These are phyloP conservation scores for Picocystis sp. DNA, from an alignment of 163 green algal species.

Conservation along the genomic window DNA sequence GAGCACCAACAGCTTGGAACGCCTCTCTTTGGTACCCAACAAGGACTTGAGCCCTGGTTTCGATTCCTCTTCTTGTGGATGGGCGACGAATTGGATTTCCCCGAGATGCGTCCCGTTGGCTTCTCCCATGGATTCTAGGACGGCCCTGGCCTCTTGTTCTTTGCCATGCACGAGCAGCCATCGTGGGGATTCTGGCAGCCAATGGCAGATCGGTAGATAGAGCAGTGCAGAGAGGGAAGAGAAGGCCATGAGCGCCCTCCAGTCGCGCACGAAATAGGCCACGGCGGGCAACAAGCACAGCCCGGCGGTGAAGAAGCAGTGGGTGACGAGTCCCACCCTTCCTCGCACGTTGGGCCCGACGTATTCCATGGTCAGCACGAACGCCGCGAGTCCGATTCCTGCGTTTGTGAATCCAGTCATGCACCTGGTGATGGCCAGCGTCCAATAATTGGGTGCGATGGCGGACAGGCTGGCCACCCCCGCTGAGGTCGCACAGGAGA, in stretches of 20 bases:
- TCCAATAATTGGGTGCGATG: too few species aligned
- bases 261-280: slow-evolving; percentile 2
- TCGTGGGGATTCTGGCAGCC: slow-evolving; percentile 24
- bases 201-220: neutral
- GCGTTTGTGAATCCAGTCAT: slow-evolving; percentile 10
- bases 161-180: slow-evolving; percentile 30
- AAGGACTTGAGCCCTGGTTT: neutral
- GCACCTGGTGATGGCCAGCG: too few species aligned
- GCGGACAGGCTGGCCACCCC: too few species aligned
- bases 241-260: slow-evolving; percentile 1
- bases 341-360: slow-evolving; percentile 22
- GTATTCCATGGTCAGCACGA: slow-evolving; percentile 24
- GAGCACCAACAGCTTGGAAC: slow-evolving; percentile 7
- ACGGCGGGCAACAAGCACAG: neutral
- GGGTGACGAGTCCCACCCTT: neutral
- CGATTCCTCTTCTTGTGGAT: slow-evolving; percentile 2
- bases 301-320: slow-evolving; percentile 4
- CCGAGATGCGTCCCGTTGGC: slow-evolving; percentile 20
- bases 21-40: slow-evolving; percentile 1
- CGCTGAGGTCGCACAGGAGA: neutral
- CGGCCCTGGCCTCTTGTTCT: slow-evolving; percentile 34
- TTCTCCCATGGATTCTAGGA: slow-evolving; percentile 24
- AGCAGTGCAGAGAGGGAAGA: slow-evolving; percentile 8
- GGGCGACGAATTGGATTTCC: too few species aligned
- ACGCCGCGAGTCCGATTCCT: slow-evolving; percentile 14